Percentiles rank a stretch among this genome's conserved stretches.
Conservation (phyloP, 768 basidiomycete species). For the Suillus luteus region DNA sequence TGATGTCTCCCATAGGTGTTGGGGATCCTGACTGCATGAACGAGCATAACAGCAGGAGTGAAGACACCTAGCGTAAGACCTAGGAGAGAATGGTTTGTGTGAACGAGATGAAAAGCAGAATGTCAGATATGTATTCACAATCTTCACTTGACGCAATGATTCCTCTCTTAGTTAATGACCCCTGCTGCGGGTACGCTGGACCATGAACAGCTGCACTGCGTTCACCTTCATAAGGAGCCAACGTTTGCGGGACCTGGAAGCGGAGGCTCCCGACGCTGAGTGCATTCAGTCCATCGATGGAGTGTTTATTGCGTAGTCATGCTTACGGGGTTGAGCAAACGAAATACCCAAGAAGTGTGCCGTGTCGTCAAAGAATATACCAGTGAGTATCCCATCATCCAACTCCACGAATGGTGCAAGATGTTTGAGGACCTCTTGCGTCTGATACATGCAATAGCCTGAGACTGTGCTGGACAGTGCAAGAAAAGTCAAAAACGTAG, state of each 20-base stretch:
- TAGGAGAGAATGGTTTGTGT: constrained; percentile 16
- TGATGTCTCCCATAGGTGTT: constrained; percentile 21
- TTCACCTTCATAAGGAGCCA: neutral
- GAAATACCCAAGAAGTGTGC: neutral
- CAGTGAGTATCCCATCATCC: neutral
- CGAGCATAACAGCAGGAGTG: constrained; percentile 19
- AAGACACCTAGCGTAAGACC: constrained; percentile 28
- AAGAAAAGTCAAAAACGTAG: too few relatives aligned
- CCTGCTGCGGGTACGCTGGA: constrained; percentile 50
- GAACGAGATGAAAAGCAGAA: neutral
- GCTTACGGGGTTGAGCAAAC: neutral
- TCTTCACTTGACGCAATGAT: constrained; percentile 45
- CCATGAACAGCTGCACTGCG: constrained; percentile 30
- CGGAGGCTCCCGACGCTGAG: constrained; percentile 41
- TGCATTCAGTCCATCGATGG: neutral
- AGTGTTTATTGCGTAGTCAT: neutral
- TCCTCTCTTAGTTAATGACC: constrained; percentile 34
- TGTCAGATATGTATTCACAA: constrained; percentile 40
- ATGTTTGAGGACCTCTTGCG: neutral
- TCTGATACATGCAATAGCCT: neutral
- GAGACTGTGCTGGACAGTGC: neutral
- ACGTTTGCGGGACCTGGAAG: constrained; percentile 43
- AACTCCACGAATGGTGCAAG: neutral
- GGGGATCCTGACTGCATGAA: constrained; percentile 47
- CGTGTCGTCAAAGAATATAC: neutral